These are phyloP conservation scores for Endocalyx cinctus DNA, from an alignment of 2,329 filamentous ascomycete species.

Conservation along the genomic window DNA sequence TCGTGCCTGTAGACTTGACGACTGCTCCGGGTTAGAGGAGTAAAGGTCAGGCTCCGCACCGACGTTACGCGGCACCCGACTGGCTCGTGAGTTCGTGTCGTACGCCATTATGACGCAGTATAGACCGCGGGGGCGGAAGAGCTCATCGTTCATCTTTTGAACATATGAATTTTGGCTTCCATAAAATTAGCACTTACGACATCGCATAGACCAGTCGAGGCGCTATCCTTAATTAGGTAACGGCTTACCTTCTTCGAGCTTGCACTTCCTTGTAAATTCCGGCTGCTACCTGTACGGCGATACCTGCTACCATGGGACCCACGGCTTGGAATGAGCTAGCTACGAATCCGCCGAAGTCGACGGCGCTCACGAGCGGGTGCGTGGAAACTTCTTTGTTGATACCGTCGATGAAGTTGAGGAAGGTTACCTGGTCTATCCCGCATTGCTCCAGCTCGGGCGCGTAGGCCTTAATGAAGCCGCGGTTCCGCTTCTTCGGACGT, in stretches of 20 bases:
- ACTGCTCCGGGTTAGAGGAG: not conserved
- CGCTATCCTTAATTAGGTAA: not conserved
- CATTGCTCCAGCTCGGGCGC: slow-evolving; percentile 15
- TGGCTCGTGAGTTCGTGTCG: slow-evolving; percentile 5
- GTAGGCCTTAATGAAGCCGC: slow-evolving; percentile 22
- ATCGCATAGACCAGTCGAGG: no score
- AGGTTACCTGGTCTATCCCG: slow-evolving; percentile 18
- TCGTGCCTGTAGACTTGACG: no score
- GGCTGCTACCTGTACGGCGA: slow-evolving; percentile 8
- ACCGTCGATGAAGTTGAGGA: slow-evolving; percentile 19
- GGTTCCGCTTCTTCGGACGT: slow-evolving; percentile 14
- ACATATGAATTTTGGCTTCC: slow-evolving; percentile 15
- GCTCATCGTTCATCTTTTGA: slow-evolving; percentile 17
- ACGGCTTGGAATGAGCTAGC: slow-evolving; percentile 4
- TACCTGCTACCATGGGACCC: slow-evolving; percentile 3
- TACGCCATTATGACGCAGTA: slow-evolving; percentile 20
- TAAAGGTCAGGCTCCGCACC: not conserved
- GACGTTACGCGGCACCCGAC: slow-evolving; percentile 2
- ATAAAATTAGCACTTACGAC: not conserved
- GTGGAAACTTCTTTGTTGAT: slow-evolving; percentile 11
- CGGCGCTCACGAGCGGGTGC: slow-evolving; percentile 5
- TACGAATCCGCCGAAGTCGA: slow-evolving; percentile 10
- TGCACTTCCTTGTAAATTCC: slow-evolving; percentile 10
- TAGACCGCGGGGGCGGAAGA: slow-evolving; percentile 20
- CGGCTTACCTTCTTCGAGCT: slow-evolving; percentile 9